Conservation (phyloP, 257 asterid species). For the Forsythia viridissima region DNA sequence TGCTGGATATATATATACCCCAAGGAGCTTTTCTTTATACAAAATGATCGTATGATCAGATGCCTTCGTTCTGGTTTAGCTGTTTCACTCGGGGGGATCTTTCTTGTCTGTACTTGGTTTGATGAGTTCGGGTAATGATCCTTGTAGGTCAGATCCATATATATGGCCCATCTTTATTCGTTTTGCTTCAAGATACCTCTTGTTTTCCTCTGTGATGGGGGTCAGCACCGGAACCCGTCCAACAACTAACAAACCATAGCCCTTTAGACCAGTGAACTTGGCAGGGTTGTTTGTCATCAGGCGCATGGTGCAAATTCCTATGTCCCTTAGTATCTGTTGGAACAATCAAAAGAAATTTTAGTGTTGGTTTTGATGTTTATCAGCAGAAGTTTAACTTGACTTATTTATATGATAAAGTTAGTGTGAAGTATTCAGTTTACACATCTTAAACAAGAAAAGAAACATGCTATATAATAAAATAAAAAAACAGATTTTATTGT, state of each 20-base stretch:
- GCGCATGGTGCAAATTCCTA: conserved; percentile 79
- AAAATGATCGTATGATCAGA: background rate
- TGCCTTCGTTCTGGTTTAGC: conserved; percentile 11
- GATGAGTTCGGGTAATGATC: conserved; percentile 39
- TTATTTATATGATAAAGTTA: background rate
- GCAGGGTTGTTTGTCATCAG: conserved; percentile 94
- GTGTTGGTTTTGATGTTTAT: background rate
- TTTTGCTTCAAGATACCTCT: conserved; percentile 71
- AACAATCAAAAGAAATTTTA: background rate
- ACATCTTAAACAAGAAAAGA: no score
- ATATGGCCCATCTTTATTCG: conserved; percentile 77
- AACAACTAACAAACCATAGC: conserved; percentile 78
- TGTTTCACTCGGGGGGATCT: conserved; percentile 21
- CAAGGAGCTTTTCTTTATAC: conserved; percentile 5
- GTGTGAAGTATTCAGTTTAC: background rate
- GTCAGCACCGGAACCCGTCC: conserved; percentile 78
- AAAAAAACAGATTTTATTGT: no score
- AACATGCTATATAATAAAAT: no score
- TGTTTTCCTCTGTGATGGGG: conserved; percentile 80
- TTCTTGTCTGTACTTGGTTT: conserved; percentile 32
- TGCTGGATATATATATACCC: background rate
- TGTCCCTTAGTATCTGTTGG: conserved; percentile 67
- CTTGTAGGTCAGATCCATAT: conserved; percentile 61
- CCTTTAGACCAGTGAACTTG: conserved; percentile 69
- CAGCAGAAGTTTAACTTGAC: background rate